Conservation (phyloP, 2,329 filamentous ascomycete genomes). For the Alternaria gaisen region DNA sequence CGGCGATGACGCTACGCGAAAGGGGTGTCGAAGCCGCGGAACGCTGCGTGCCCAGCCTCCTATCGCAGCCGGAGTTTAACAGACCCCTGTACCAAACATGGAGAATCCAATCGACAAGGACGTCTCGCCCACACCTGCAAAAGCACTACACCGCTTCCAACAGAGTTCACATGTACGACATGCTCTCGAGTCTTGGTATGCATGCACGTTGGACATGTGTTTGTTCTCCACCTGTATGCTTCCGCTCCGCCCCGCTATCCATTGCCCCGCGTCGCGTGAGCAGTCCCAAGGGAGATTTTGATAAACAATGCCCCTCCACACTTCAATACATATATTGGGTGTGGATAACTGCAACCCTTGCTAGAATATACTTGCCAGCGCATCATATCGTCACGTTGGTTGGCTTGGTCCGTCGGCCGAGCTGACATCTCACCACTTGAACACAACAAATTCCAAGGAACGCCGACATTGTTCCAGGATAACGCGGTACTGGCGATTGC, state of each 20-base stretch:
- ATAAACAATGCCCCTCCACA: constrained; percentile 1
- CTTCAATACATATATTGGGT: background rate
- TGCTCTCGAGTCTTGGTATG: background rate
- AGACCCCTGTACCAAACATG: background rate
- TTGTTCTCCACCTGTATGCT: constrained; percentile 2
- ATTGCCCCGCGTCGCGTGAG: constrained; percentile 8
- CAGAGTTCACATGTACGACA: background rate
- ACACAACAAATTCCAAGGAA: background rate
- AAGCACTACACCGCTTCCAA: constrained; percentile 3
- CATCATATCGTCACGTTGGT: background rate
- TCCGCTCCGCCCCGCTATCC: constrained; percentile 10
- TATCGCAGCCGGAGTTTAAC: constrained; percentile 7
- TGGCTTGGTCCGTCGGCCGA: background rate
- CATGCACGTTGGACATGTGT: constrained; percentile 8
- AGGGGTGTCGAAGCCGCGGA: constrained; percentile 11
- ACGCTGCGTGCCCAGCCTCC: constrained; percentile 3
- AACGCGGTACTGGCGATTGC: background rate
- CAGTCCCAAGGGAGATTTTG: constrained; percentile 1
- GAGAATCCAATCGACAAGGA: background rate
- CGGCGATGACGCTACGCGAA: constrained; percentile 8
- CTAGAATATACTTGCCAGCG: background rate
- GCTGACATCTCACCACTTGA: constrained; percentile 3
- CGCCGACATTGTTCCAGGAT: background rate
- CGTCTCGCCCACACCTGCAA: background rate
- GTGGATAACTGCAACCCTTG: background rate